A percentile compares a stretch with the other conserved stretches of the same genome.
Conservation (phyloP, 352 stramenopile genomes). For the Pilasporangium apinafurcum region DNA sequence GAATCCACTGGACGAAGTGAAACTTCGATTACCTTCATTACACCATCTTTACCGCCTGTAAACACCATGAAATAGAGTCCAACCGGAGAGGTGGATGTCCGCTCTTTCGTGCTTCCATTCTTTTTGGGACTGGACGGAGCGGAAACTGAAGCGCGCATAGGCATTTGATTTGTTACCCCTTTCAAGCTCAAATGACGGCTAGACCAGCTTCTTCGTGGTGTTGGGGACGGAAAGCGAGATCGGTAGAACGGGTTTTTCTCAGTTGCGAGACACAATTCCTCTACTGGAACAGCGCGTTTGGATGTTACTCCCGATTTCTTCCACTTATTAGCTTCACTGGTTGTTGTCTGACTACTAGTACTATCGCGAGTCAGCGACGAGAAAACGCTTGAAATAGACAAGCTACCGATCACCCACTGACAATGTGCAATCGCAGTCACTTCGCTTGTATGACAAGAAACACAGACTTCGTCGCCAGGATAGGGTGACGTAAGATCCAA, state of each 20-base stretch:
- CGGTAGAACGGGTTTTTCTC: constrained; percentile 63
- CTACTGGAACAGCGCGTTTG: constrained; percentile 13
- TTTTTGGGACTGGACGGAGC: constrained; percentile 17
- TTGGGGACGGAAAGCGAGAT: constrained; percentile 28
- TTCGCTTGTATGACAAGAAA: constrained; percentile 28
- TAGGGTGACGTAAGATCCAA: too few relatives aligned
- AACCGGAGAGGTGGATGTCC: background rate
- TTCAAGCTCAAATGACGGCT: constrained; percentile 25
- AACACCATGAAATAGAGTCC: constrained; percentile 64
- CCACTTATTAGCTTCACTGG: constrained; percentile 5
- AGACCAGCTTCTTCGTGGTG: constrained; percentile 20
- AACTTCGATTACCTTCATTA: constrained; percentile 51
- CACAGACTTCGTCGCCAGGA: too few relatives aligned
- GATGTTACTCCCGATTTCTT: constrained; percentile 1
- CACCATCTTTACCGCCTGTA: constrained; percentile 52
- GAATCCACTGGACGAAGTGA: constrained; percentile 17
- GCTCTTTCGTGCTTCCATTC: background rate
- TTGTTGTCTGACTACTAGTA: background rate
- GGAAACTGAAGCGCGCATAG: constrained; percentile 3
- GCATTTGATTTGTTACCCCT: background rate
- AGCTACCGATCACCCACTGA: too few relatives aligned
- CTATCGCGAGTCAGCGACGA: background rate
- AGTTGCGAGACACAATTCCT: constrained; percentile 31
- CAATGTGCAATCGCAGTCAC: constrained; percentile 47
- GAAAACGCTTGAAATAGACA: too few relatives aligned